Conservation (phyloP, 768 basidiomycete genomes). For the Auriscalpium orientale region DNA sequence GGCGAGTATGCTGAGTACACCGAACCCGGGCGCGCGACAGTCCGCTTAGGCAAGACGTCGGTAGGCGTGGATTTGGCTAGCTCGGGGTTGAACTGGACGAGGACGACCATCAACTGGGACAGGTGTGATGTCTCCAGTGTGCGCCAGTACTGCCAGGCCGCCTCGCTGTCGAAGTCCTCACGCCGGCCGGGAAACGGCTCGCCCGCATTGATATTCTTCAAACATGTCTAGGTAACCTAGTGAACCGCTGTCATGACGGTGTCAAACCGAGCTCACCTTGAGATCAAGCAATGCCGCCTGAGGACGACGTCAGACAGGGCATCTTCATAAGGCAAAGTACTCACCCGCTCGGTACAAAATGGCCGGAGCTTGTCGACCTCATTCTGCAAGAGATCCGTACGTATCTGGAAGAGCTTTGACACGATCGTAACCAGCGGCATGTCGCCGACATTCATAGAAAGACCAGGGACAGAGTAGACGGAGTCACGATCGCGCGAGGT, state of each 20-base stretch:
- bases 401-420: conserved; percentile 66
- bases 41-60: conserved; percentile 34
- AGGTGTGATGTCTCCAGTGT: conserved; percentile 75
- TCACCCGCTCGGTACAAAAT: conserved; percentile 71
- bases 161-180: conserved; percentile 79
- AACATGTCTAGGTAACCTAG: conserved; percentile 51
- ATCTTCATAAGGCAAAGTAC: conserved; percentile 3
- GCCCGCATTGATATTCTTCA: conserved; percentile 87
- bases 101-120: conserved; percentile 80
- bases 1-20: conserved; percentile 29
- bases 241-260: conserved; percentile 1
- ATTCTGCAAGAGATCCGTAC: conserved; percentile 55
- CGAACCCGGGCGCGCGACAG: conserved; percentile 45
- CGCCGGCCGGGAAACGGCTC: conserved; percentile 76
- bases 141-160: conserved; percentile 81
- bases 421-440: conserved; percentile 73
- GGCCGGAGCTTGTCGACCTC: conserved; percentile 65
- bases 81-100: conserved; percentile 82
- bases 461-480: conserved; percentile 27
- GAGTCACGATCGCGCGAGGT: conserved; percentile 54
- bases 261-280: conserved; percentile 45
- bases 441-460: conserved; percentile 47
- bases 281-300: conserved; percentile 82
- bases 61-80: conserved; percentile 72
- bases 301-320: conserved; percentile 2